These are phyloP conservation scores for Annona cherimola DNA, from an alignment of 164 flowering plant genomes.

Conservation along the genomic window DNA sequence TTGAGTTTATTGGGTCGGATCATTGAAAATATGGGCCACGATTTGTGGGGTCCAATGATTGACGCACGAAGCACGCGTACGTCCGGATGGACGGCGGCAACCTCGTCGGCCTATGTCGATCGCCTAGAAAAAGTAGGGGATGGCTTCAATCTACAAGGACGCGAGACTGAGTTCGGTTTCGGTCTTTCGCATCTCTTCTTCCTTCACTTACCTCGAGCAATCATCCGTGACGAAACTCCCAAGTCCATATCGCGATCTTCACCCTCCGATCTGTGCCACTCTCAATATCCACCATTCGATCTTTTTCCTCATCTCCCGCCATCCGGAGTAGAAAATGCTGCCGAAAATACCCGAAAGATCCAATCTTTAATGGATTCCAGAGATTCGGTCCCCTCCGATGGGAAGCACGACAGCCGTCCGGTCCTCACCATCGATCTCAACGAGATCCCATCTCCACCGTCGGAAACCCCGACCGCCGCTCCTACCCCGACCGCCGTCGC, in stretches of 20 bases:
- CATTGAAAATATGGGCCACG: too few relatives aligned
- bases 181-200: not conserved
- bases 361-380: constrained; percentile 35
- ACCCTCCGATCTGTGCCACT: not conserved
- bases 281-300: constrained; percentile 7
- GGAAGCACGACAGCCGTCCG: constrained; percentile 19
- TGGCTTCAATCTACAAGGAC: not conserved
- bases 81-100: not conserved
- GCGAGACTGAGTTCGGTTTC: not conserved
- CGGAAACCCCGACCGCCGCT: constrained; percentile 21
- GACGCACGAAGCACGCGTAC: not conserved
- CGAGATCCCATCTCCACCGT: constrained; percentile 50
- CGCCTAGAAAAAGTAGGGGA: not conserved
- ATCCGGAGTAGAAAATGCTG: not conserved
- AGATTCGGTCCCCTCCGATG: constrained; percentile 22
- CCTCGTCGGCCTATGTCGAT: not conserved
- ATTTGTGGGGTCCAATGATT: too few relatives aligned
- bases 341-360: constrained; percentile 1
- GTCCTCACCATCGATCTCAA: constrained; percentile 62
- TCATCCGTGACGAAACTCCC: not conserved
- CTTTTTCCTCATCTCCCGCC: not conserved
- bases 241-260: constrained; percentile 2
- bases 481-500: too few relatives aligned
- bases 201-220: not conserved
- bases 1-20: too few relatives aligned